Percentiles rank a stretch among this genome's conserved stretches.
Conservation (phyloP, 2,329 filamentous ascomycete species). For the Colletotrichum liriopes region DNA sequence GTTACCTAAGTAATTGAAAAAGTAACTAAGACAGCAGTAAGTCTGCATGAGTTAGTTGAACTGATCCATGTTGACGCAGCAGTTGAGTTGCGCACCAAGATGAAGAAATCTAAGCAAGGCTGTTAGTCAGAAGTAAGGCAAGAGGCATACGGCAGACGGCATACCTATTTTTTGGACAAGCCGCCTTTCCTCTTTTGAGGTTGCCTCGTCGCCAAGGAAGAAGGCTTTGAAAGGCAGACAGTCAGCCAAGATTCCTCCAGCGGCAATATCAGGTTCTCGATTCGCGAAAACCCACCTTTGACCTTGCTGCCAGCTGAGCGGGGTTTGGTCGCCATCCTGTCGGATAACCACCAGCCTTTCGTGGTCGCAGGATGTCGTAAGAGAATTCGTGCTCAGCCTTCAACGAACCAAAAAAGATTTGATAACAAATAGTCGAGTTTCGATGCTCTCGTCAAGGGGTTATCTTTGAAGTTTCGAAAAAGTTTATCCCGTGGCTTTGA, state of each 20-base stretch:
- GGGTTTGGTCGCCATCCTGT: conserved; percentile 10
- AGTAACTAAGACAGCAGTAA: conserved; percentile 54
- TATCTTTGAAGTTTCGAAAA: neutral
- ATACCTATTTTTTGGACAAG: conserved; percentile 51
- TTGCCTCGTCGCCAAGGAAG: conserved; percentile 41
- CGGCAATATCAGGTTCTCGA: neutral
- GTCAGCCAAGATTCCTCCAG: neutral
- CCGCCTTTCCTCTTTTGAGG: conserved; percentile 47
- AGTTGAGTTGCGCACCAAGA: conserved; percentile 44
- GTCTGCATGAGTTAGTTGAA: conserved; percentile 44
- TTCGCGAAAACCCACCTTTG: conserved; percentile 9
- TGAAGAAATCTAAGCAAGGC: conserved; percentile 50
- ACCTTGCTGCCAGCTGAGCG: conserved; percentile 20
- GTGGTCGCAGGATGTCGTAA: too few species aligned
- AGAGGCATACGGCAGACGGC: neutral
- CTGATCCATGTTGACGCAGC: too few species aligned
- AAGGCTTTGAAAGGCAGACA: conserved; percentile 25
- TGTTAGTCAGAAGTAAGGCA: neutral
- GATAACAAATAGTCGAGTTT: neutral
- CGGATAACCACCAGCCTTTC: neutral
- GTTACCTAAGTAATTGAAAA: conserved; percentile 58
- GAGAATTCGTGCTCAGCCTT: neutral
- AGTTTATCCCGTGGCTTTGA: neutral
- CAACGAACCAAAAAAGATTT: neutral
- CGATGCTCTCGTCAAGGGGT: neutral